Percentiles rank a stretch among this genome's conserved stretches.
These are phyloP conservation scores for Chrysosporium queenslandicum DNA, from an alignment of 2,329 filamentous ascomycete species.

Conservation along the genomic window DNA sequence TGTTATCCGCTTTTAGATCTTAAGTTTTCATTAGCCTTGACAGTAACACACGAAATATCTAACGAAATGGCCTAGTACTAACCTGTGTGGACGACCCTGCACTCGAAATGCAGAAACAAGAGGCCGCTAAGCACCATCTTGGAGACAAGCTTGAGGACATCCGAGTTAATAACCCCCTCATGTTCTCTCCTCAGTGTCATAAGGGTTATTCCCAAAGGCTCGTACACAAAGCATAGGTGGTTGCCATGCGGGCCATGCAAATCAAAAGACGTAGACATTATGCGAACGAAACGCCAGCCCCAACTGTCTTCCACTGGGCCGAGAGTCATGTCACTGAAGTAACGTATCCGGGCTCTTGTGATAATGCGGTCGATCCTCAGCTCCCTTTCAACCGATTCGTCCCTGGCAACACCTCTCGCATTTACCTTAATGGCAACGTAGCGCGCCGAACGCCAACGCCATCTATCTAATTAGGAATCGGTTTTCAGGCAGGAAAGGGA, in stretches of 20 bases:
- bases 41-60: too few relatives aligned
- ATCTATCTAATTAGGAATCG: constrained; percentile 13
- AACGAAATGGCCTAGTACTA: constrained; percentile 14
- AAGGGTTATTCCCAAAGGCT: constrained; percentile 30
- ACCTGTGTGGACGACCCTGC: constrained; percentile 37
- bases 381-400: constrained; percentile 22
- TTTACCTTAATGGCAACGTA: constrained; percentile 32
- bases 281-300: constrained; percentile 26
- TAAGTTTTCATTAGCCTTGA: constrained; percentile 5
- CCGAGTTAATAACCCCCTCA: constrained; percentile 21
- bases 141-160: constrained; percentile 27
- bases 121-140: constrained; percentile 32
- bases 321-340: not conserved
- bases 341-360: constrained; percentile 20
- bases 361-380: constrained; percentile 27
- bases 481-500: not conserved
- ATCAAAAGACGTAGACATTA: constrained; percentile 28
- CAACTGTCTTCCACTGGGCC: not conserved
- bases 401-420: constrained; percentile 21
- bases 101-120: constrained; percentile 36
- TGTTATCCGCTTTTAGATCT: constrained; percentile 38
- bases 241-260: constrained; percentile 22
- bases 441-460: constrained; percentile 20
- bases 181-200: constrained; percentile 24
- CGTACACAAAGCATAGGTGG: constrained; percentile 30